These are phyloP conservation scores for Albizia julibrissin DNA, from an alignment of 306 rosid genomes.

Conservation along the genomic window DNA sequence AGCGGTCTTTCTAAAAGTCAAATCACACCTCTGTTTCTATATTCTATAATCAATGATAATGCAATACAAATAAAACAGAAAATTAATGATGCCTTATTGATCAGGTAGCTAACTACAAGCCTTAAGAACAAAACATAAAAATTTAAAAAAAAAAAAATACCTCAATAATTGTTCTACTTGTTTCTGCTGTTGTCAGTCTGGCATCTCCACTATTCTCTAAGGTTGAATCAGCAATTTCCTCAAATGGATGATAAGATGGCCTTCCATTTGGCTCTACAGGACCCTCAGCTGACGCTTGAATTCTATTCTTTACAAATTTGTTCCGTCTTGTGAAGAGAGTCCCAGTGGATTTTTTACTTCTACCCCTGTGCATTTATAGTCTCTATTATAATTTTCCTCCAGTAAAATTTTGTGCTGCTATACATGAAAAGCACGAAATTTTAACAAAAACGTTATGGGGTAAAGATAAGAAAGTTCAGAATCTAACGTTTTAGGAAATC, in stretches of 20 bases:
- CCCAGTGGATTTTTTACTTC: slow-evolving; percentile 43
- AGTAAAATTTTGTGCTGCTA: not conserved
- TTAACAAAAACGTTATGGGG: not conserved
- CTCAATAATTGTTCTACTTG: slow-evolving; percentile 87
- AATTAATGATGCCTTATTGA: not conserved
- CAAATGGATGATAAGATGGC: slow-evolving; percentile 88
- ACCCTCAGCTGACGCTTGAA: slow-evolving; percentile 73
- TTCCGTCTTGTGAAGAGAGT: slow-evolving; percentile 50
- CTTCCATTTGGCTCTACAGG: slow-evolving; percentile 65
- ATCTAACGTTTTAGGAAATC: slow-evolving; percentile 16
- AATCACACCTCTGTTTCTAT: not conserved
- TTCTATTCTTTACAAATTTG: slow-evolving; percentile 44
- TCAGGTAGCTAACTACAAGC: slow-evolving; percentile 7
- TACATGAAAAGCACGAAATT: slow-evolving; percentile 20
- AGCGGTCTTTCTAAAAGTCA: slow-evolving; percentile 2
- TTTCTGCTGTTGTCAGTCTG: slow-evolving; percentile 76
- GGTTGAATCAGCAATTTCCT: slow-evolving; percentile 59
- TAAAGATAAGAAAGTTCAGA: not conserved
- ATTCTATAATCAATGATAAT: slow-evolving; percentile 14
- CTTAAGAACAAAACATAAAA: slow-evolving; percentile 3
- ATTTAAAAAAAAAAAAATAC: slow-evolving; percentile 31
- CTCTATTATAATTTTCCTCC: slow-evolving; percentile 10
- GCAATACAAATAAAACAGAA: not conserved
- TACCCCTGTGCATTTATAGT: slow-evolving; percentile 52
- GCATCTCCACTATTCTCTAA: slow-evolving; percentile 58